Base-by-base conservation (phyloP, 805 yeast genomes). In the Starmerella tilneyi region DNA sequence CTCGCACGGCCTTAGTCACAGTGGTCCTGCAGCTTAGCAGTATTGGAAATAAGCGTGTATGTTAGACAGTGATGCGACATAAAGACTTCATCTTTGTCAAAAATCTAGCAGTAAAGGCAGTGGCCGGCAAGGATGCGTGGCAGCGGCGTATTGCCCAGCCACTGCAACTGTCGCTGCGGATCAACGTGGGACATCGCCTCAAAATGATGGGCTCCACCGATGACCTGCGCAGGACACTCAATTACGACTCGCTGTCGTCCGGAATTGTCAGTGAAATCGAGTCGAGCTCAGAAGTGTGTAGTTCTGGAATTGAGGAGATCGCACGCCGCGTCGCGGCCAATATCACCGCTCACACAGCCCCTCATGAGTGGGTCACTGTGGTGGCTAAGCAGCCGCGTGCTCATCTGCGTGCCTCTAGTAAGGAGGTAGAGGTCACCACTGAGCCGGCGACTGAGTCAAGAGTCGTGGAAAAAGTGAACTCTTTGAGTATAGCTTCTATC, bases 231-330 rank as follows among this genome's bases (percentile, higher is more conserved):
- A 76, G 81, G 56, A 81, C 96, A 5, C 73, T 89, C 51, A 89
- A 89, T 63, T 89, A 89, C 62, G 96, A 95, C 2, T 86, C 78
- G 4, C 72, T 89, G 4, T 76, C 89, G 4, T 69, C 84, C 41
- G 74, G 75, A 32, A 65, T 89, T n/a, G 61, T 73, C 31, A 67
- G 69, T 5, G 73, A 64, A 51, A 73, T 82, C 51, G 73, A 68
- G 32, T 43, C 59, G n/a, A n/a, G n/a, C n/a, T n/a, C n/a, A n/a
- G n/a, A n/a, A 5, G 24, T 32, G 16, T 61, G 69, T 48, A 64
- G 63, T 20, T 66, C 59, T 45, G 63, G 68, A 60, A 63, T 63
- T 56, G 52, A 63, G 58, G 60, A 59, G 7, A 59, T 74, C 5
- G 80, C 79, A 4, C 70, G 68, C 44, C 59, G 63, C 3, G 69